Evolutionary conservation across 352 stramenopile species (phyloP), one percentile per base, ranked within the genome.

Genomic region (Phytophthora rubi): DNA sequence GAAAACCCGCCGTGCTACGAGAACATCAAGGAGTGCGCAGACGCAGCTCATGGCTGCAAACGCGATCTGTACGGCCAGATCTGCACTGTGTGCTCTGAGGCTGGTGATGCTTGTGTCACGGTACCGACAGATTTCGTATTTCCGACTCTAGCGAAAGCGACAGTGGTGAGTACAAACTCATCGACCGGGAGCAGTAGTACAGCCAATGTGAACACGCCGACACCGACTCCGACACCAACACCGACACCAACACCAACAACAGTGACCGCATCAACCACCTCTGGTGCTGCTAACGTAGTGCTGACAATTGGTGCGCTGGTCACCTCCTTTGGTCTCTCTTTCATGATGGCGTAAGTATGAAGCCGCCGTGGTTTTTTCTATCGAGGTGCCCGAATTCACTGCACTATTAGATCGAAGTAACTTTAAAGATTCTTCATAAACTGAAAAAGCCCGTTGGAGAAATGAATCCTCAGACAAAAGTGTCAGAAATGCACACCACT

Each of bases 1-100:
- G 68, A 61, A 30, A 93, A 93, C 61, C 81, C 85, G 10, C 65
- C 65, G 39, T 93, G 85, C 66, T 89, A 84, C 49, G 28, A 66
- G 15, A 92, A 91, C 66, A 70, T 73, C 18, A 70, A 76, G 45
- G 44, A 58, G 6, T 90, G 82, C 26, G 70, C 69, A 0, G 37
- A 52, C 0, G 63, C 76, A 13, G 13, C 60, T 6, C 74, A 66
- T 15, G 83, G 82, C 6, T 92, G 82, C 81, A 83, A 86, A 44
- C 82, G 84, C 13, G 59, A 78, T 15, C 56, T 80, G 12, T 90
- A 78, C 47, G 62, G 74, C 3, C 84, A 92, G 52, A 74, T 92
- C n/a, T 92, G 84, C 62, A 67, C 62, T 16, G 61, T 72, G 32
- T 90, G 82, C 26, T 12, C 42, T 9, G 28, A 52, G 6, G 28